Evolutionary conservation across 2,329 filamentous ascomycete genomes (phyloP), one percentile per base, ranked within the genome.

Genomic region (Trichoderma sp.): DNA sequence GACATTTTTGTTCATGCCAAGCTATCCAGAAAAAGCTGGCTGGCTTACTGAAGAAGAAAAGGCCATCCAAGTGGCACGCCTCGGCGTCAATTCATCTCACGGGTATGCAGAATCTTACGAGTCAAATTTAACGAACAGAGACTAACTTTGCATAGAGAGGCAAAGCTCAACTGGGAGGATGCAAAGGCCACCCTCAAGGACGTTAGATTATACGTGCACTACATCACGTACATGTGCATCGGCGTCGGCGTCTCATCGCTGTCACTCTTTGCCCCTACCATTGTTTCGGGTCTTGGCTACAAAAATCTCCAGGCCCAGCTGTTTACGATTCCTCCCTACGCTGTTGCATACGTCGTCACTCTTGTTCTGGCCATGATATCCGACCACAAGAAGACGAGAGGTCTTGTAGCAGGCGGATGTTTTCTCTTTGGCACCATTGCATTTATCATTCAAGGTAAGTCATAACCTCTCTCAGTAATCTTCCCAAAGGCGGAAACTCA

Each of bases 231-330:
- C 31, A 16, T 68, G 45, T 68, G 65, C 45, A 68, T 68, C 45
- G 65, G 65, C 2, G 65, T 68, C 4, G 65, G 65, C 1, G 65
- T 68, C 45, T 68, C 65, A 6, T 68, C 65, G 29, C 45, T 68
- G 4, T 68, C 65, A 0, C 53, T 88, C 80, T 80, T 80, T 71
- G 76, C 80, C 3, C 80, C 80, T 53, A 79, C 77, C 9, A 80
- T 81, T 29, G 77, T 80, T 63, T 62, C 65, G 5, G 76, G 76
- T 4, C 75, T 81, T 59, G 80, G 80, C 1, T 79, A 78, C 64
- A 77, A 76, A 18, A 77, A 77, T 41, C 76, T 77, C 33, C 77
- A 77, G n/a, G 78, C 79, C 4, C 80, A 81, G 64, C 71, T 81
- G 0, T 77, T 81, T 68, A 80, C 77, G 2, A 79, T 80, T 1